Evolutionary conservation across 1,284 basidiomycete genomes (phyloP), one percentile per base, ranked within the genome.

Genomic region (Peniophora sp.): DNA sequence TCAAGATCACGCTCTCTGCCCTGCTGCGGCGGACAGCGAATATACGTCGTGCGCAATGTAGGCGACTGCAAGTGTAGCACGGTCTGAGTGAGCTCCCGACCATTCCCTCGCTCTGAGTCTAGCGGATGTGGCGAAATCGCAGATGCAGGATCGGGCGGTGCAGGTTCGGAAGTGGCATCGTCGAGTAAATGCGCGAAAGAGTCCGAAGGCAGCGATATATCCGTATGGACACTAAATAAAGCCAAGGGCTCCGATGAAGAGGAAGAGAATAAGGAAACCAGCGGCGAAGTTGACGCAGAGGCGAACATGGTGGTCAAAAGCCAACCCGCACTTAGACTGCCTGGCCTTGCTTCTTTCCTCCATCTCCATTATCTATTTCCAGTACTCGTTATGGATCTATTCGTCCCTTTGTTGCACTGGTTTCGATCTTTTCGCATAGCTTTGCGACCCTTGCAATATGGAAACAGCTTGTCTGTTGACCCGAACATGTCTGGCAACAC

Each of bases 41-140:
- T 81, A 60, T 75, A 92, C 0, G 89, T 89, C 32, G 72, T 78
- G 32, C 69, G 72, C 27, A 89, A 63, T 1, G 79, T 80, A 8
- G 89, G 88, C 2, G 87, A 89, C 60, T 92, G 90, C 44, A 93
- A 77, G 58, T 93, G 90, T n/a, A 93, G 71, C 0, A 92, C 89
- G 0, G 78, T 79, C 59, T 88, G 84, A 61, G 75, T 61, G n/a
- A 83, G 63, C 54, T 69, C 51, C 59, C 78, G 52, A 62, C 60
- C 17, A 47, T 55, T 61, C 57, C 25, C 63, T 56, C 43, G 59
- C 59, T 44, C 53, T 53, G 39, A 12, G 1, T 49, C 48, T 36
- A 67, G 39, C 19, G 63, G 60, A 11, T 72, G 67, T 12, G 71
- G 63, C 12, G 61, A 55, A 47, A 85, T 71, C 43, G 82, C 65